Evolutionary conservation across 192 early-diverging fungal genomes (phyloP).

Genomic region (Backusella tuberculispora): DNA sequence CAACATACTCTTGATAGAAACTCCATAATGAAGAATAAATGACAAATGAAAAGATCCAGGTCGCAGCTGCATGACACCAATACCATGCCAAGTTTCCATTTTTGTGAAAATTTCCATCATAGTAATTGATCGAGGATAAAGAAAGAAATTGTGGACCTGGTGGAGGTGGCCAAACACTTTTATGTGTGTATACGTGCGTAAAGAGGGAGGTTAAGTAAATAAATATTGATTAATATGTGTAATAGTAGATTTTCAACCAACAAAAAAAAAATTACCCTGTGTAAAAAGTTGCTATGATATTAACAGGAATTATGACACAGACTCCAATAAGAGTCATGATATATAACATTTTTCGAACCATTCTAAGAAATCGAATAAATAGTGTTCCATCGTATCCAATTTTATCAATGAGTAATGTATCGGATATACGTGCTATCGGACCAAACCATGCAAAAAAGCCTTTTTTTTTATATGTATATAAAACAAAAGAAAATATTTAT

Average conservation of each 20-base stretch:
- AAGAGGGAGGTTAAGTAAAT: background rate
- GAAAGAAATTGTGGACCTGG: conserved; percentile 32
- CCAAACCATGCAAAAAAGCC: conserved; percentile 65
- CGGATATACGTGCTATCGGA: conserved; percentile 58
- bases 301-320: conserved; percentile 65
- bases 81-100: conserved; percentile 50
- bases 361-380: conserved; percentile 67
- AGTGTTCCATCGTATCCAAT: conserved; percentile 73
- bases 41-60: conserved; percentile 61
- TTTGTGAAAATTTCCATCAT: conserved; percentile 20
- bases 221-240: conserved; percentile 1
- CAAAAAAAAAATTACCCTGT: conserved; percentile 50
- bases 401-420: conserved; percentile 62
- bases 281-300: conserved; percentile 50
- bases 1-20: conserved; percentile 56
- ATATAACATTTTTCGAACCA: conserved; percentile 60
- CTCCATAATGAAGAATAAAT: conserved; percentile 56
- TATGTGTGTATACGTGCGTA: background rate
- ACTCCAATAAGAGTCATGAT: conserved; percentile 62
- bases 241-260: background rate
- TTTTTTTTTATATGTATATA: background rate
- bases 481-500: background rate
- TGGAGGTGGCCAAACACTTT: conserved; percentile 29
- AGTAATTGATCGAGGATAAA: conserved; percentile 31
- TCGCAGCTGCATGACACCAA: conserved; percentile 62